Evolutionary conservation across 257 asterid genomes (phyloP).

Genomic region (Phtheirospermum japonicum): DNA sequence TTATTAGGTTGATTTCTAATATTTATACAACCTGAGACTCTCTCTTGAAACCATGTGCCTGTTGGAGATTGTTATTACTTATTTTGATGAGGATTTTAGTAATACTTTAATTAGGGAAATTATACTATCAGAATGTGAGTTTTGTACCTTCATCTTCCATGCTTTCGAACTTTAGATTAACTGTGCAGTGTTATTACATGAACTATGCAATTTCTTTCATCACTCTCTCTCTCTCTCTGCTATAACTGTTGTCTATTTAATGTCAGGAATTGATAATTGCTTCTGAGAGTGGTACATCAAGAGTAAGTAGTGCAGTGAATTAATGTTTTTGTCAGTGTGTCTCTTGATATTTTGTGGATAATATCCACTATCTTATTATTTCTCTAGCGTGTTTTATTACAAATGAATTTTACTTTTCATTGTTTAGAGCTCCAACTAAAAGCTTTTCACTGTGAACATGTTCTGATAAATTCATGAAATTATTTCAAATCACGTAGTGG

Average conservation of each 20-base stretch:
- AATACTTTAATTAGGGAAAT: not conserved
- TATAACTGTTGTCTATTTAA: constrained; percentile 13
- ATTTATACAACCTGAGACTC: constrained; percentile 1
- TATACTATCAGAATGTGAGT: constrained; percentile 4
- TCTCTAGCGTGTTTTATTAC: constrained; percentile 11
- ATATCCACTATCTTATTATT: constrained; percentile 9
- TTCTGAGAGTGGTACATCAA: constrained; percentile 48
- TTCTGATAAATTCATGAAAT: too few species aligned
- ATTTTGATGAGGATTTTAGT: constrained; percentile 6
- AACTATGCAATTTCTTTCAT: constrained; percentile 13
- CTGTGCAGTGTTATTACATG: constrained; percentile 5
- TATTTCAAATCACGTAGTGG: too few species aligned
- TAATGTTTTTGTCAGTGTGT: too few species aligned
- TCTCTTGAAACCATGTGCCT: constrained; percentile 16
- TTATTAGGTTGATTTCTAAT: constrained; percentile 20
- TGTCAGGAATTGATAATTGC: constrained; percentile 81
- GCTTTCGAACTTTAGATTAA: constrained; percentile 6
- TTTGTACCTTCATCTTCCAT: not conserved
- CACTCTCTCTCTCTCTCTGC: constrained; percentile 13
- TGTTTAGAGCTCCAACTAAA: constrained; percentile 52
- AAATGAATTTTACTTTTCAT: constrained; percentile 18
- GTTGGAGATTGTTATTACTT: constrained; percentile 5
- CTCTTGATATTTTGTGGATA: not conserved
- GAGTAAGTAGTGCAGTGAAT: constrained; percentile 44
- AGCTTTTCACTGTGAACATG: too few species aligned